Base-by-base conservation (phyloP, 2,329 filamentous ascomycete species). In the Diaporthe vaccinii region DNA sequence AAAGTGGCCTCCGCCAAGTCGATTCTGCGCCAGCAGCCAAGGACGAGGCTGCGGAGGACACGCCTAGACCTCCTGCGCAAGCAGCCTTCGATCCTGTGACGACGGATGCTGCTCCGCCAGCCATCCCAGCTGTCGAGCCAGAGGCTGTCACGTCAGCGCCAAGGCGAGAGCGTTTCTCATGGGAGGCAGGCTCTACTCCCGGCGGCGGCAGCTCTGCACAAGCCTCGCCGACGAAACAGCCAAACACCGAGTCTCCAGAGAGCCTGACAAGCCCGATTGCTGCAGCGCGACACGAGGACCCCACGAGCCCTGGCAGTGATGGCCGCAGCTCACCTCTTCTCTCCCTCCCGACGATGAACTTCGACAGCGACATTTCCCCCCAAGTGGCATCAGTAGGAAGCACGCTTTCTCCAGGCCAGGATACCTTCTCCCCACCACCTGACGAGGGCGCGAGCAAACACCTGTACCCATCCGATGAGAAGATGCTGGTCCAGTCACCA, bases 391-490 rank as follows among this genome's bases (percentile, higher is more conserved):
- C 73, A 28, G 39, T 58, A 44, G 14, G 20, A 22, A 49, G 28
- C 69, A 51, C 17, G 31, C 46, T 34, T 39, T 46, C 57, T 44
- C 57, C 67, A 34, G 73, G 68, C 2, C 78, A 82, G 34, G 80
- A 76, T 39, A 77, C 76, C 15, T 70, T 80, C 0, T 78, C 80
- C 34, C 70, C 75, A 67, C 65, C 25, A 51, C 22, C 14, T 17
- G 73, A 55, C 67, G 81, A 79, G 25, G 53, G 67, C 7, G 75
- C 39, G 17, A 70, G 15, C 53, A 59, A 59, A n/a, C 14, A 49
- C 28, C 55, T 84, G 31, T 88, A 87, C 3, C 79, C 87, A 2
- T 83, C 83, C 3, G 86, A 89, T 20, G 87, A 89, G 76, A 88
- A 86, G 76, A 80, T 83, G 15, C 79, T 85, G 28, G 79, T 82